phyloP scores from a whole-genome alignment of 2,329 filamentous ascomycete species.

The Fusarium begoniae region DNA sequence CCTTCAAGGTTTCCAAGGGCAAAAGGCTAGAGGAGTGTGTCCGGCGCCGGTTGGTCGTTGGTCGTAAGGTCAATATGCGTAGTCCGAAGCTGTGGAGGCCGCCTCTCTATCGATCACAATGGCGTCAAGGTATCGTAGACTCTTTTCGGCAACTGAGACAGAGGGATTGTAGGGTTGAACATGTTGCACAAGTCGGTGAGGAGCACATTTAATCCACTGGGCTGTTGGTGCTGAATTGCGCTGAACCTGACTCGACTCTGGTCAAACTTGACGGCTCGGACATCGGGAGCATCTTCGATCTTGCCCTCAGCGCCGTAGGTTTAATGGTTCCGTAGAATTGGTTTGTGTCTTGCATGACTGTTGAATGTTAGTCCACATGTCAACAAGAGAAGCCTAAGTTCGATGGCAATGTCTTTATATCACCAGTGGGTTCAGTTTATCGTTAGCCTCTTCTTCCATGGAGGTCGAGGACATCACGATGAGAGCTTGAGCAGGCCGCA shows the following conservation, averaged over 20 bases:
- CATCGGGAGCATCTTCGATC: neutral
- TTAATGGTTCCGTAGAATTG: neutral
- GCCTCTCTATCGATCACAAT: neutral
- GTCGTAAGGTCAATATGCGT: too few species aligned
- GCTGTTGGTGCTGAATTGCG: neutral
- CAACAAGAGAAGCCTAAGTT: neutral
- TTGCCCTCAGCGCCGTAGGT: neutral
- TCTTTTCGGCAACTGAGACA: too few species aligned
- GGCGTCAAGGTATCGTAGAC: too few species aligned
- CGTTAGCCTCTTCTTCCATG: too few species aligned
- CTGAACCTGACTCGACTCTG: neutral
- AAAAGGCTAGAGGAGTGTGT: neutral
- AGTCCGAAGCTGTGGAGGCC: neutral
- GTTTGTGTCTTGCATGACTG: neutral
- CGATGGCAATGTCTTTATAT: fast-evolving
- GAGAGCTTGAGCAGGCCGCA: fast-evolving
- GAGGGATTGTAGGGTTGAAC: neutral
- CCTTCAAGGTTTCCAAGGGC: fast-evolving
- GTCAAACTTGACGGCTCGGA: neutral
- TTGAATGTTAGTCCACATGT: neutral
- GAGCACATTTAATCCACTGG: neutral
- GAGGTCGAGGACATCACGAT: fast-evolving
- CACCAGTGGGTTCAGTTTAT: fast-evolving
- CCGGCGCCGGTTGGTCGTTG: too few species aligned
- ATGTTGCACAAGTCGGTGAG: neutral